These are phyloP conservation scores for Trichaptum fuscoviolaceum DNA, from an alignment of 768 basidiomycete species.

Conservation along the genomic window DNA sequence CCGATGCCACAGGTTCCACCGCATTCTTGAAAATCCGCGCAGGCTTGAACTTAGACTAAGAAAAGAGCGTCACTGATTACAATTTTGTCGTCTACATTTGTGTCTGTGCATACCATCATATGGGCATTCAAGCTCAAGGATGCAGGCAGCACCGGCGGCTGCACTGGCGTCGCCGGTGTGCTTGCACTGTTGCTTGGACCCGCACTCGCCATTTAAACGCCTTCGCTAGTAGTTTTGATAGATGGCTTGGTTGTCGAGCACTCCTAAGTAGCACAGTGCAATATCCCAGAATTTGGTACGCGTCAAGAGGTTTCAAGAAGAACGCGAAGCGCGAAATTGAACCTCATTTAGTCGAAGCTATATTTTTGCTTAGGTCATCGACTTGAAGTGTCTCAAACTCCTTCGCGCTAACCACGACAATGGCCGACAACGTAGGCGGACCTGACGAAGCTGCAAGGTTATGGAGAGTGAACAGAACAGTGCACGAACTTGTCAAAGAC, in stretches of 20 bases:
- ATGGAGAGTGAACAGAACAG: conserved; percentile 95
- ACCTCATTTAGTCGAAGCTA: no score
- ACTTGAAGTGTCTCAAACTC: background rate
- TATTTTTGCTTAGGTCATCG: background rate
- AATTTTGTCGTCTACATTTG: background rate
- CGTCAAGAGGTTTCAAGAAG: background rate
- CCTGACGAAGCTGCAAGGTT: conserved; percentile 77
- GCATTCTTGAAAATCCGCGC: conserved; percentile 84
- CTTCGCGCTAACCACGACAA: conserved; percentile 19
- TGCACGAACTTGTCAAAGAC: conserved; percentile 94
- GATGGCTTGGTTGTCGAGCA: background rate
- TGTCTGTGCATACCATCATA: conserved; percentile 26
- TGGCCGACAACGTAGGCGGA: conserved; percentile 45
- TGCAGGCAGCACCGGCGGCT: conserved; percentile 13
- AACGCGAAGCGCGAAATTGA: no score
- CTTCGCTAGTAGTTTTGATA: background rate
- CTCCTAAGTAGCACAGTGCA: no score
- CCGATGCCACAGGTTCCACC: conserved; percentile 55
- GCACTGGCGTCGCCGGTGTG: background rate
- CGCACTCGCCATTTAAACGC: background rate
- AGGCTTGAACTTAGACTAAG: conserved; percentile 72
- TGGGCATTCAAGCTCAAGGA: conserved; percentile 20
- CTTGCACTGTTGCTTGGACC: background rate
- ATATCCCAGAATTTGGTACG: no score
- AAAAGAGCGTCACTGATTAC: conserved; percentile 6